These are phyloP conservation scores for Geotrichum europaeum DNA, from an alignment of 1,139 yeast genomes.

Conservation along the genomic window DNA sequence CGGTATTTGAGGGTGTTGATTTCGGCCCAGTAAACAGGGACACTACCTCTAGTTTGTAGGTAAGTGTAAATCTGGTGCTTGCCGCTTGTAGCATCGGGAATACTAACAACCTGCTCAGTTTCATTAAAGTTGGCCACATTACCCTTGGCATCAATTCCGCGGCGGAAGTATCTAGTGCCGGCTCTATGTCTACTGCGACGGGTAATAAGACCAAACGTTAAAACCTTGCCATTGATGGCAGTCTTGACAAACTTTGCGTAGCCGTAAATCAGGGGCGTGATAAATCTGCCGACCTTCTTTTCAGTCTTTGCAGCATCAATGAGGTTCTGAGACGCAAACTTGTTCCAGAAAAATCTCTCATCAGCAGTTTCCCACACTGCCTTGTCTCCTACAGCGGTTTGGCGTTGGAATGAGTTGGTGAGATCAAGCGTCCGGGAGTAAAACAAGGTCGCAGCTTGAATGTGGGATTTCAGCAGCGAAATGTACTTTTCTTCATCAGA, in stretches of 20 bases:
- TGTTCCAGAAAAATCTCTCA: slow-evolving; percentile 86
- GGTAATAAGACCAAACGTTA: slow-evolving; percentile 64
- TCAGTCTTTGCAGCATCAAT: slow-evolving; percentile 40
- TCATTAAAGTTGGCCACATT: slow-evolving; percentile 83
- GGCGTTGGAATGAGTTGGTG: slow-evolving; percentile 70
- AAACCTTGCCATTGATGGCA: slow-evolving; percentile 46
- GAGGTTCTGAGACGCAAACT: slow-evolving; percentile 54
- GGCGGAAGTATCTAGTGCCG: slow-evolving; percentile 93
- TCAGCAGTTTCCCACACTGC: slow-evolving; percentile 40
- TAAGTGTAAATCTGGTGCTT: slow-evolving; percentile 28
- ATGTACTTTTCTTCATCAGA: slow-evolving; percentile 60
- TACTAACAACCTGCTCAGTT: slow-evolving; percentile 77
- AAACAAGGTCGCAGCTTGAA: slow-evolving; percentile 66
- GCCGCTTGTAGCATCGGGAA: slow-evolving; percentile 30
- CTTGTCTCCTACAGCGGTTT: slow-evolving; percentile 15
- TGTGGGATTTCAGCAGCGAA: slow-evolving; percentile 58
- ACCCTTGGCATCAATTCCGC: slow-evolving; percentile 76
- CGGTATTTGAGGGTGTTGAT: slow-evolving; percentile 81
- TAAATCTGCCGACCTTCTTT: slow-evolving; percentile 42
- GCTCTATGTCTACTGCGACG: slow-evolving; percentile 79
- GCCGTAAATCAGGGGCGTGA: slow-evolving; percentile 80
- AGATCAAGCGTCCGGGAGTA: slow-evolving; percentile 73
- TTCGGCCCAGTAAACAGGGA: slow-evolving; percentile 97
- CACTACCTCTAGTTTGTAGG: slow-evolving; percentile 74
- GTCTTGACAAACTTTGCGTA: slow-evolving; percentile 38